These are phyloP conservation scores for Scenedesmus sp. DNA, from an alignment of 163 green algal genomes.

Conservation along the genomic window DNA sequence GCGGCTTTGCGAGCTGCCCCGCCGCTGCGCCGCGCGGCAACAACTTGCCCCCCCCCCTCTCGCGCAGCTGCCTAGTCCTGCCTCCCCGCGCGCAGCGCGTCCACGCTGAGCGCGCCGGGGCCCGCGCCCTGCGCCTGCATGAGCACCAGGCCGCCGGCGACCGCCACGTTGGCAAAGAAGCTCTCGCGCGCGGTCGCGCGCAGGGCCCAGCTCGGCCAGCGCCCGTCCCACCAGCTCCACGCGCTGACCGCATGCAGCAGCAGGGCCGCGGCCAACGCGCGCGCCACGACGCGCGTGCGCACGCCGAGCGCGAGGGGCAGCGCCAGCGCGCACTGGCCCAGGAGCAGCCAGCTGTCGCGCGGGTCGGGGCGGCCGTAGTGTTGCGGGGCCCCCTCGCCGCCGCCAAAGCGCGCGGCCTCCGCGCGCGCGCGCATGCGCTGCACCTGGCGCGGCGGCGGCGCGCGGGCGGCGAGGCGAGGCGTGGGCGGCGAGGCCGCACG, in stretches of 20 bases:
- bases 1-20: too few species aligned
- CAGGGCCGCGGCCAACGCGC: slow-evolving; percentile 8
- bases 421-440: slow-evolving; percentile 2
- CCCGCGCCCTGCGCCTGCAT: slow-evolving; percentile 27
- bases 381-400: background rate
- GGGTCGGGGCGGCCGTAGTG: slow-evolving; percentile 28
- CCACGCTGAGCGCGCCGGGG: slow-evolving; percentile 21
- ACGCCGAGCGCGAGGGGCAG: slow-evolving; percentile 35
- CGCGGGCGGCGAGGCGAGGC: too few species aligned
- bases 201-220: slow-evolving; percentile 26
- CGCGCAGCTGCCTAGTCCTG: slow-evolving; percentile 2
- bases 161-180: slow-evolving; percentile 25
- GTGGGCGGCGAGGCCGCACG: background rate
- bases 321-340: slow-evolving; percentile 23
- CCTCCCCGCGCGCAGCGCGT: slow-evolving; percentile 18
- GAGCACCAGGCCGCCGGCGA: slow-evolving; percentile 34
- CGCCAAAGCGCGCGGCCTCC: slow-evolving; percentile 3
- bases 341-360: slow-evolving; percentile 29
- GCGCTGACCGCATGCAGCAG: slow-evolving; percentile 12
- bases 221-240: slow-evolving; percentile 32
- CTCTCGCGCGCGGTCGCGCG: slow-evolving; percentile 22
- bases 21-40: background rate
- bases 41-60: background rate
- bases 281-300: slow-evolving; percentile 5
- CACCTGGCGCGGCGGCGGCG: too few species aligned